Percentiles rank a stretch among this genome's conserved stretches.
These are phyloP conservation scores for Nakazawaea ernobii DNA, from an alignment of 805 yeast genomes.

Conservation along the genomic window DNA sequence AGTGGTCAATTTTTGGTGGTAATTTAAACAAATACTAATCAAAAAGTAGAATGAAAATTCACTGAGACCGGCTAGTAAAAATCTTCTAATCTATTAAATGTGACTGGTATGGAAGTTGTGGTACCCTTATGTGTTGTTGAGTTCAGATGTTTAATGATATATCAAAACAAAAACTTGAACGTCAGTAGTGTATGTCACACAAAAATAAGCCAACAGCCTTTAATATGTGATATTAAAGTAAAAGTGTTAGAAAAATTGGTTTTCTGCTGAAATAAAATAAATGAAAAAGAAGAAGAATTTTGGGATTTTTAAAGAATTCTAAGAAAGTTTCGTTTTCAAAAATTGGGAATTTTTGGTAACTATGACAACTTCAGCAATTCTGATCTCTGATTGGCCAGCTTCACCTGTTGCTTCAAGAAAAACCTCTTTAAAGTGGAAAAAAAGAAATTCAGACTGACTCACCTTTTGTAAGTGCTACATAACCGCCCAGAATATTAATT, in stretches of 20 bases:
- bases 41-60: not conserved
- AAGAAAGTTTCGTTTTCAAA: not conserved
- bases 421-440: not conserved
- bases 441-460: not conserved
- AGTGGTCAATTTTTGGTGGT: slow-evolving; percentile 25
- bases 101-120: not conserved
- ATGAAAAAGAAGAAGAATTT: not conserved
- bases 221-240: not conserved
- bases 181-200: not conserved
- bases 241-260: not conserved
- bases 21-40: not conserved
- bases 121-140: not conserved
- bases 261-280: slow-evolving; percentile 4
- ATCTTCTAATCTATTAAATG: not conserved
- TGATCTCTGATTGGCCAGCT: slow-evolving; percentile 8
- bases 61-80: slow-evolving; percentile 9
- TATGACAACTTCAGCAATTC: not conserved
- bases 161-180: not conserved
- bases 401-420: not conserved
- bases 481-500: not conserved
- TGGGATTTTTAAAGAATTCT: not conserved
- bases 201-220: not conserved
- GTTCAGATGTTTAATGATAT: not conserved
- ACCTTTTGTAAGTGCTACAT: slow-evolving; percentile 6
- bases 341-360: not conserved